Base-by-base conservation (phyloP, 2,329 filamentous ascomycete genomes). In the Venturiaceae sp. region DNA sequence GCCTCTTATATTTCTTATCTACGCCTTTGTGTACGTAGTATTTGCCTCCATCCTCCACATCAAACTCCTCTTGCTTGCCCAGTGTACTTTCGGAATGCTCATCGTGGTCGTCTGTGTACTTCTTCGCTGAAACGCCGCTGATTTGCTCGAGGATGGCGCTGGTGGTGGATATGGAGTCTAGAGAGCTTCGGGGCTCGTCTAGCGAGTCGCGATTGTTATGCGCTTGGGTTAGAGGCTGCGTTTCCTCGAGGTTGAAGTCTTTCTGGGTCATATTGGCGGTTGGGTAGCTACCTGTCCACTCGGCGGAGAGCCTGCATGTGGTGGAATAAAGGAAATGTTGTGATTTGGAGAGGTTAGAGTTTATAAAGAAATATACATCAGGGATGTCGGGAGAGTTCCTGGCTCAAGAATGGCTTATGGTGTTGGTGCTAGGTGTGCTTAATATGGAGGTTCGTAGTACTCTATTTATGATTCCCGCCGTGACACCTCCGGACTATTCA, bases 141-240 rank as follows among this genome's bases (percentile, higher is more conserved):
- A 92, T 80, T 62, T 86, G 83, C 64, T 94, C 88, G 68, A 94
- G 88, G 57, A 94, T 83, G 14, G 94, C 78, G 65, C 89, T 92
- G 3, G 87, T 91, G 11, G 89, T 92, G 34, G 89, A 94, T n/a
- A 84, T 85, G 41, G 86, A 87, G n/a, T 87, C 89, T 50, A 82
- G 71, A 3, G 88, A 90, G 62, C 80, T 80, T 57, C 68, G 67
- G 5, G 64, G 69, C 50, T 66, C 66, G 62, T 70, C 71, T 61
- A 71, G 67, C 60, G 70, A 72, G 60, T 62, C 60, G 60, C 66
- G 68, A 58, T 66, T 58, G 37, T 70, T 63, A 30, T 8, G 44
- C 44, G 44, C 16, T 53, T 67, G 66, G 30, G 71, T 74, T 23
- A 79, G 69, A 60, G 75, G 75, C 64, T 74, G 69, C 58, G 71